Evolutionary conservation across 345 rosid genomes (phyloP), one percentile per base, ranked within the genome.

Genomic region (Eucalyptus globulus): DNA sequence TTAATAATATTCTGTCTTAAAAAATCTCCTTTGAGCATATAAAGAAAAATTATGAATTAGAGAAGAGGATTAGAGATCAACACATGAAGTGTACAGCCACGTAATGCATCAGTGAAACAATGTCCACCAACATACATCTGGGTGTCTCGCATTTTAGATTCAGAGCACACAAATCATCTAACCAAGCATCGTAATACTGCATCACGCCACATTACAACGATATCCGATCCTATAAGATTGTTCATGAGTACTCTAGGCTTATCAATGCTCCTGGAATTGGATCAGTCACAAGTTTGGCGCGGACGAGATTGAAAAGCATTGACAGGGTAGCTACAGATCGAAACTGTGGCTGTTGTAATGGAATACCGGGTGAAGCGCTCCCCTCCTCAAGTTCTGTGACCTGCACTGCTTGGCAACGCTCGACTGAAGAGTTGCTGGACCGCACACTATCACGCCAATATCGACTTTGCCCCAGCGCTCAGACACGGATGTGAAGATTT

Each of bases 291-390:
- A 15, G 80, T 9, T 67, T 31, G 43, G 24, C 40, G 22, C 80
- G 22, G 80, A 67, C 6, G 6, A 67, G 80, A 67, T 67, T 67
- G 80, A 67, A 8, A 10, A 67, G 26, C 29, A 72, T 34, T 19
- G 81, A 37, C 26, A 37, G 8, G 81, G 81, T 11, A 19, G 27
- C 90, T 94, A 97, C 69, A 97, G 92, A 91, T 95, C 96, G 92
- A 97, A 97, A 91, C 97, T 95, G 87, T 97, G 99, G 91, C 98
- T 95, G 90, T 95, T 89, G 93, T 95, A 96, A 91, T 97, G 99
- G 91, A 96, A 96, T 62, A 97, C 72, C 2, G 97, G 93, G 44
- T 92, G 88, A 83, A 89, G 89, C 15, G 89, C 27, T 24, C 92
- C 87, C 88, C 97, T 92, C 87, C 90, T 90, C 16, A 94, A 43